A percentile compares a stretch with the other conserved stretches of the same genome.
These are phyloP conservation scores for Neurospora sp. DNA, from an alignment of 495 filamentous ascomycete species.

Conservation along the genomic window DNA sequence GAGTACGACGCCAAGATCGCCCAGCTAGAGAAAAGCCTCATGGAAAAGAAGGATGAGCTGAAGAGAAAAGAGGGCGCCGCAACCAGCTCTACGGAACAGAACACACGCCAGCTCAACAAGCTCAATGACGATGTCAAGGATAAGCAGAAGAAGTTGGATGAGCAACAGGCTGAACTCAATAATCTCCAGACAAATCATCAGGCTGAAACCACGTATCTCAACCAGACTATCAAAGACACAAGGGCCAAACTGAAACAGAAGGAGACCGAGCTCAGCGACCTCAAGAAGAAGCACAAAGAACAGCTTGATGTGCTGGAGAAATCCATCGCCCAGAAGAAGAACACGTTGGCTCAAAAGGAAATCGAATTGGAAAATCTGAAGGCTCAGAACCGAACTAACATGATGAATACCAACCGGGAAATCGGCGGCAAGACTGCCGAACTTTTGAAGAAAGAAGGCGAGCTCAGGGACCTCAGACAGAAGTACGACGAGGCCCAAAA, in stretches of 20 bases:
- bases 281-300: neutral
- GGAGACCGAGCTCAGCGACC: neutral
- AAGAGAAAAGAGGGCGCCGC: neutral
- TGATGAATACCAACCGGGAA: neutral
- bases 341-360: neutral
- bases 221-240: neutral
- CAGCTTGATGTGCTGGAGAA: neutral
- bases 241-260: neutral
- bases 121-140: neutral
- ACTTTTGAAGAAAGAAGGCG: neutral
- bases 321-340: neutral
- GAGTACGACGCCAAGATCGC: neutral
- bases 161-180: neutral
- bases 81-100: neutral
- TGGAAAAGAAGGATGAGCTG: neutral
- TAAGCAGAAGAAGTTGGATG: neutral
- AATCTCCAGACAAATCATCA: neutral
- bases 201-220: neutral
- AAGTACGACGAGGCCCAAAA: neutral
- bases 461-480: neutral
- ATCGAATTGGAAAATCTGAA: neutral
- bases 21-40: neutral
- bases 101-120: neutral
- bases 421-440: neutral
- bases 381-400: neutral